A percentile compares a stretch with the other conserved stretches of the same genome.
Conservation (phyloP, 2,329 filamentous ascomycete species). For the Colletotrichum australisinense region DNA sequence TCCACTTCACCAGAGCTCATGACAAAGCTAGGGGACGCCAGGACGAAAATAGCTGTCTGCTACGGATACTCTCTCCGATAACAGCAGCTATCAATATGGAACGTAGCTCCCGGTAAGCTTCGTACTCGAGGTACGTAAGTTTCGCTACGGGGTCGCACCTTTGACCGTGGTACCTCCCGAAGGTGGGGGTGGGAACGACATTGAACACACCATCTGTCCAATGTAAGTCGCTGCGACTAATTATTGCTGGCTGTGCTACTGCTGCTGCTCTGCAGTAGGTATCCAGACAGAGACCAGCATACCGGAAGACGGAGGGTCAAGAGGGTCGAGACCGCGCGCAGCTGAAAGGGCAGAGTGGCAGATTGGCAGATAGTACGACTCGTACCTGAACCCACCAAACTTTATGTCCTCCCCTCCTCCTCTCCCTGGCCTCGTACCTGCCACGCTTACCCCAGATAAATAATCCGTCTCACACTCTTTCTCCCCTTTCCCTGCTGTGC, state of each 20-base stretch:
- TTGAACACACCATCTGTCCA: conserved; percentile 16
- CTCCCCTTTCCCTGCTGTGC: conserved; percentile 1
- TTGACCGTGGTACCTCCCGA: conserved; percentile 21
- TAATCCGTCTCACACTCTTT: conserved; percentile 23
- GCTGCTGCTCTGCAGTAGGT: neutral
- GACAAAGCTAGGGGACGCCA: neutral
- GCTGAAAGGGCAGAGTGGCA: conserved; percentile 1
- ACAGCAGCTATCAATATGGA: conserved; percentile 27
- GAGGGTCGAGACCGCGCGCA: neutral
- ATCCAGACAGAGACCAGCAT: neutral
- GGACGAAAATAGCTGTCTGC: conserved; percentile 5
- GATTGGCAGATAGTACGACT: conserved; percentile 30
- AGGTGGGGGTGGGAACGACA: conserved; percentile 31
- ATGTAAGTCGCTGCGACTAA: conserved; percentile 4
- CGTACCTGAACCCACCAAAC: conserved; percentile 27
- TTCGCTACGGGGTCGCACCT: conserved; percentile 22
- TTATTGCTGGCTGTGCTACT: neutral
- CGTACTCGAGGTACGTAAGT: conserved; percentile 29
- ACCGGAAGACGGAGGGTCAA: neutral
- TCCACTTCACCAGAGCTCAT: neutral
- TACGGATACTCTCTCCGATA: neutral
- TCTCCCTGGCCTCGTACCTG: conserved; percentile 27
- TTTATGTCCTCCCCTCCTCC: conserved; percentile 12
- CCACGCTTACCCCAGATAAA: conserved; percentile 34
- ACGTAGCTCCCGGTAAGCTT: conserved; percentile 33